Percentiles rank a stretch among this genome's conserved stretches.
phyloP scores from a whole-genome alignment of 306 rosid genomes.

The Acacia crassicarpa region DNA sequence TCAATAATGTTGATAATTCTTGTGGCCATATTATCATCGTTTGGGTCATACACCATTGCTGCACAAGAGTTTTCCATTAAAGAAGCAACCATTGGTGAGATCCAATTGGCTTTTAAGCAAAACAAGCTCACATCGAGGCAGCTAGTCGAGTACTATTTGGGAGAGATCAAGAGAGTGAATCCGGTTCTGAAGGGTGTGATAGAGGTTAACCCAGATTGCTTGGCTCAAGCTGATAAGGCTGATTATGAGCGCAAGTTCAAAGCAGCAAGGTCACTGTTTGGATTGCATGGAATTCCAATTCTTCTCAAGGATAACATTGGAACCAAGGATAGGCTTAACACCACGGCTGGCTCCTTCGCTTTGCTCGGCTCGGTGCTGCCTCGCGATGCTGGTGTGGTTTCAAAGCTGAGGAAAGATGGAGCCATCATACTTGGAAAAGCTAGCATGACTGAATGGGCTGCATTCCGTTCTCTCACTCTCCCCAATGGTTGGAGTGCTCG shows the following conservation, averaged over 20 bases:
- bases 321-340: conserved; percentile 63
- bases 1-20: not conserved
- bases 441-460: conserved; percentile 55
- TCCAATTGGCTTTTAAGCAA: not conserved
- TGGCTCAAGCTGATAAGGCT: not conserved
- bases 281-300: conserved; percentile 61
- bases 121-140: not conserved
- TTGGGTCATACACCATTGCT: not conserved
- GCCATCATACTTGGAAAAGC: conserved; percentile 66
- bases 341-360: conserved; percentile 56
- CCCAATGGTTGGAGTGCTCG: conserved; percentile 55
- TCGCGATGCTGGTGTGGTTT: conserved; percentile 48
- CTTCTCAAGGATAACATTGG: conserved; percentile 64
- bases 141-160: not conserved
- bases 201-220: not conserved
- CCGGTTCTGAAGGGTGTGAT: not conserved
- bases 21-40: not conserved
- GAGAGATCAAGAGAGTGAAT: not conserved
- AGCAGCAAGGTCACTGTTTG: not conserved
- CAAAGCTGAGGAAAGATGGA: conserved; percentile 48
- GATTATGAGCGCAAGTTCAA: not conserved
- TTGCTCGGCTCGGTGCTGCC: conserved; percentile 58
- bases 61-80: not conserved
- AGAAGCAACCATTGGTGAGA: conserved; percentile 3
- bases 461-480: conserved; percentile 30